Percentiles rank a stretch among this genome's conserved stretches.
These are phyloP conservation scores for Solanum raphanifolium DNA, from an alignment of 257 asterid species.

Conservation along the genomic window DNA sequence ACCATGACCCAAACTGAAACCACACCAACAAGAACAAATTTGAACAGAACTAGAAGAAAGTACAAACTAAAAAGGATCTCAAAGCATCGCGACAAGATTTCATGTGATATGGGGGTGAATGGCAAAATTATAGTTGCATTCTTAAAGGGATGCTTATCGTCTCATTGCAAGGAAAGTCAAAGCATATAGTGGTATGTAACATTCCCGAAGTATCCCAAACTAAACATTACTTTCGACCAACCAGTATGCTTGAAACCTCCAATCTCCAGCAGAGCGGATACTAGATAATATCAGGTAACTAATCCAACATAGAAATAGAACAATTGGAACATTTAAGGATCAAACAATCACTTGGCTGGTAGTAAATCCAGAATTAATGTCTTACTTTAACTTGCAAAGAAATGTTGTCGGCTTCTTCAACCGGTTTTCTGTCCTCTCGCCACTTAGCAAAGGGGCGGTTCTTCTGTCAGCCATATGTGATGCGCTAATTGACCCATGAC, in stretches of 20 bases:
- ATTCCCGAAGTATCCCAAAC: background rate
- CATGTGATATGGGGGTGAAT: background rate
- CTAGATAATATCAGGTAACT: background rate
- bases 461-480: slow-evolving; percentile 80
- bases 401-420: slow-evolving; percentile 95
- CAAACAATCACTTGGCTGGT: background rate
- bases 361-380: slow-evolving; percentile 4
- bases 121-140: background rate
- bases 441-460: slow-evolving; percentile 56
- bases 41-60: background rate
- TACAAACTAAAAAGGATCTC: background rate
- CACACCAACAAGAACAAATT: background rate
- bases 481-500: slow-evolving; percentile 69
- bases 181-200: background rate
- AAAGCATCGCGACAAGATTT: background rate
- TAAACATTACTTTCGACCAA: background rate
- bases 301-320: background rate
- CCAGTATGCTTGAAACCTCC: background rate
- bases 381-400: slow-evolving; percentile 98
- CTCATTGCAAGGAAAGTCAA: background rate
- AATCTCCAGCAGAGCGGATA: background rate
- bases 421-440: slow-evolving; percentile 79
- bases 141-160: background rate
- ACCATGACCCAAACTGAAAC: background rate
- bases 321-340: background rate